Evolutionary conservation across 345 rosid genomes (phyloP), one percentile per base, ranked within the genome.

Genomic region (Eucalyptus polybractea): DNA sequence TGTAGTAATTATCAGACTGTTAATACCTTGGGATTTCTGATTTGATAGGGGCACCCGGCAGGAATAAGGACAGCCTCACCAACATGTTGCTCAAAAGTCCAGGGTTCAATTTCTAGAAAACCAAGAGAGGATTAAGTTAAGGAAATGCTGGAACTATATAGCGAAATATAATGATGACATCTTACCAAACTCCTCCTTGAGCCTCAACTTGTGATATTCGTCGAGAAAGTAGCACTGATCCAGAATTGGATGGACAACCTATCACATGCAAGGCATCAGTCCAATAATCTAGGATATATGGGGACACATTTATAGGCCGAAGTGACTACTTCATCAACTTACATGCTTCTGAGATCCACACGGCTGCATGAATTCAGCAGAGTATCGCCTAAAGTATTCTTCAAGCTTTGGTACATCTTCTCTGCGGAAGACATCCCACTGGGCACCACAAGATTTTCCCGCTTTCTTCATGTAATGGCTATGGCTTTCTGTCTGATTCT

Each of bases 31-130:
- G 93, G 92, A 91, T 96, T 97, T 95, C 92, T 96, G 86, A 93
- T 93, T 93, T 98, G 99, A 91, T 96, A 98, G 10, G 99, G 99
- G 90, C 98, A 97, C 92, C 99, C 99, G 42, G 98, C 94, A 87
- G 99, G 99, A 89, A 98, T 91, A 83, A 96, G 91, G 89, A 98
- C 96, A 89, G 99, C 99, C 94, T 98, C 99, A 87, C 99, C 99
- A 49, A 97, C 95, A 91, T 95, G 96, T 90, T 97, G 99, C 93
- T 96, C 92, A 91, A 98, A 96, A 92, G 95, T 94, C 98, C 99
- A 97, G 37, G 99, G 99, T 90, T 96, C 99, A 86, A 98, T 90
- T 76, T 95, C 99, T 98, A 89, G 86, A 88, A 87, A 89, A 72
- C 91, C 89, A 45, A 44, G 51, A 69, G 65, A 14, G 87, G 37